These are phyloP conservation scores for Pythium oligandrum DNA, from an alignment of 352 stramenopile species.

Conservation along the genomic window DNA sequence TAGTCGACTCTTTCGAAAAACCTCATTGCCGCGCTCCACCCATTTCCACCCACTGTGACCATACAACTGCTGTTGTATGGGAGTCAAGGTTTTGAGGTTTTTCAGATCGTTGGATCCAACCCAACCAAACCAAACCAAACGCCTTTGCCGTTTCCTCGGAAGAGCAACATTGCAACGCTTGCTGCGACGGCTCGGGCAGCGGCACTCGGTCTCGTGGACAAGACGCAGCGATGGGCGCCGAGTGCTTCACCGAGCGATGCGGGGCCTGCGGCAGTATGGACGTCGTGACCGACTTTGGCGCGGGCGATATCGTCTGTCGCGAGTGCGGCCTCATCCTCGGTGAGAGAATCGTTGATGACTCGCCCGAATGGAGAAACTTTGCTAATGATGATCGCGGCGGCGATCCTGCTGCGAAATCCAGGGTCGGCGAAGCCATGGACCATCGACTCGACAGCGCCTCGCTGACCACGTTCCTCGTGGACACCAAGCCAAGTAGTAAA, in stretches of 20 bases:
- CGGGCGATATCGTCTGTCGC: constrained; percentile 78
- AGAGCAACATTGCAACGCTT: no score
- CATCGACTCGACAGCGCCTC: constrained; percentile 51
- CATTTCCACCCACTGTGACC: no score
- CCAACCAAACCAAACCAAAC: no score
- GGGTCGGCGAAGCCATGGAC: constrained; percentile 67
- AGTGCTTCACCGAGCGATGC: constrained; percentile 62
- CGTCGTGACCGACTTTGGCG: constrained; percentile 76
- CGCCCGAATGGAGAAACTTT: constrained; percentile 83
- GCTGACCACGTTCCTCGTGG: constrained; percentile 68
- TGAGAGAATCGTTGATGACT: constrained; percentile 87
- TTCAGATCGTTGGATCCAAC: constrained; percentile 3
- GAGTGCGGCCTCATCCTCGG: constrained; percentile 80
- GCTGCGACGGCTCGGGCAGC: no score
- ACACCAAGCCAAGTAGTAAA: constrained; percentile 30
- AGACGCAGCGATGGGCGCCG: constrained; percentile 34
- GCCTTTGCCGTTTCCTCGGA: no score
- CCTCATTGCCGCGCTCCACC: no score
- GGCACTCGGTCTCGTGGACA: not conserved
- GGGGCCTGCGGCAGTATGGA: constrained; percentile 64
- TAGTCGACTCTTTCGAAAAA: no score
- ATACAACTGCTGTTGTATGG: no score
- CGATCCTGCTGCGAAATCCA: constrained; percentile 74
- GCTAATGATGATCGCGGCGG: constrained; percentile 83
- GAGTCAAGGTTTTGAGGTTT: constrained; percentile 6